Conservation (phyloP, 345 rosid genomes). For the Salix brachista region DNA sequence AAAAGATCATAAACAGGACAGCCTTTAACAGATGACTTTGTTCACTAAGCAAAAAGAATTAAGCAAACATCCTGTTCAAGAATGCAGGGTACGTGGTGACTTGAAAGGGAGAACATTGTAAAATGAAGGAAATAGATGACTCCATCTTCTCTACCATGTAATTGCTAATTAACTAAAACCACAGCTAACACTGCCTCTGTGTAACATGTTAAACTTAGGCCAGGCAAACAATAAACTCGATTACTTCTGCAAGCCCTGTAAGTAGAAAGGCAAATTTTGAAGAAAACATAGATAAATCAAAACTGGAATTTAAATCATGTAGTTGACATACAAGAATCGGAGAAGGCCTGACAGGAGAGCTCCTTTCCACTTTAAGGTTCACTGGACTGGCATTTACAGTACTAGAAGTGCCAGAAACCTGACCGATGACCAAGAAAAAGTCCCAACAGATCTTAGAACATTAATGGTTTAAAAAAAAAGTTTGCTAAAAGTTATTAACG, state of each 20-base stretch:
- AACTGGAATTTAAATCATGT: not conserved
- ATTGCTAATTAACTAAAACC: not conserved
- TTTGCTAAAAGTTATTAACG: conserved; percentile 1
- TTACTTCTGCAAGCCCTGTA: not conserved
- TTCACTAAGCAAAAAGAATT: not conserved
- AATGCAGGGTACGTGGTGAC: not conserved
- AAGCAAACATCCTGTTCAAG: not conserved
- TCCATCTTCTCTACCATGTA: not conserved
- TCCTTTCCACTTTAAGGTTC: conserved; percentile 71
- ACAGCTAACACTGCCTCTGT: not conserved
- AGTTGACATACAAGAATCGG: conserved; percentile 47
- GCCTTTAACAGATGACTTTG: not conserved
- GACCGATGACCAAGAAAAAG: conserved; percentile 16
- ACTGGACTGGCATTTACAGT: conserved; percentile 48
- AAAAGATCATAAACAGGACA: conserved; percentile 8
- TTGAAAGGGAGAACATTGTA: not conserved
- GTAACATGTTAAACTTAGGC: not conserved
- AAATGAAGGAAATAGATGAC: not conserved
- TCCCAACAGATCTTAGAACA: conserved; percentile 3
- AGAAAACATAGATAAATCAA: not conserved
- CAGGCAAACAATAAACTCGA: not conserved
- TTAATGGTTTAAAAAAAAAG: conserved; percentile 8
- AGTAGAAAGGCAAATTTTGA: not conserved
- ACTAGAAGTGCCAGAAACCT: conserved; percentile 65
- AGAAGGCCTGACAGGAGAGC: conserved; percentile 75